Conservation (phyloP, 495 filamentous ascomycete species). For the Annulohypoxylon maeteangense region DNA sequence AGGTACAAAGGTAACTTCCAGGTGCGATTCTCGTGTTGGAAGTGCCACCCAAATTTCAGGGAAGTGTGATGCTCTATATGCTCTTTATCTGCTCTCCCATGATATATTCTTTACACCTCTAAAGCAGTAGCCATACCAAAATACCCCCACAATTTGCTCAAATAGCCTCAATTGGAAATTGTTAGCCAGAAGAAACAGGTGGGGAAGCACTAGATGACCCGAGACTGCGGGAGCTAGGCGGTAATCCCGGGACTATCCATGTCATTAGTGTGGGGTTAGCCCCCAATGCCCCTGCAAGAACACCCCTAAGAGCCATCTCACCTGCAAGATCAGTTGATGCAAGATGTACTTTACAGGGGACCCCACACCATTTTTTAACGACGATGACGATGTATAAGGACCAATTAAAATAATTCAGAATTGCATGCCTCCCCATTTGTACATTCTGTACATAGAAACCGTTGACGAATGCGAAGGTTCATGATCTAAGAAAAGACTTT, state of each 20-base stretch:
- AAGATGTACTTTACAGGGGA: not conserved
- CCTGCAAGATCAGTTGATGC: slow-evolving; percentile 11
- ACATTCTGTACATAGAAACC: not conserved
- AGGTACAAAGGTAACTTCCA: not conserved
- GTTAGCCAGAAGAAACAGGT: slow-evolving; percentile 13
- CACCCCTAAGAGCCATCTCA: not conserved
- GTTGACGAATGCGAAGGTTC: not conserved
- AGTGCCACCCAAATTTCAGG: not conserved
- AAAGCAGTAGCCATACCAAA: not conserved
- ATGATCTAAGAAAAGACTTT: not conserved
- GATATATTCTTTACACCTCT: not conserved
- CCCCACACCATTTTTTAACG: slow-evolving; percentile 11
- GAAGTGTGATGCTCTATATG: not conserved
- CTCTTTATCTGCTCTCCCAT: not conserved
- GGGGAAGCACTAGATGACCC: slow-evolving; percentile 18
- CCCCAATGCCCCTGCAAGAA: slow-evolving; percentile 27
- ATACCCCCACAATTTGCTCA: slow-evolving; percentile 58
- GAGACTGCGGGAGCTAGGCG: slow-evolving; percentile 12
- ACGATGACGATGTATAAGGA: not conserved
- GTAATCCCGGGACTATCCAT: not conserved
- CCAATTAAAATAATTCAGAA: slow-evolving; percentile 11
- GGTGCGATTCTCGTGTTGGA: not conserved
- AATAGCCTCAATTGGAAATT: slow-evolving; percentile 53
- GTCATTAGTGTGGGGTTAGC: slow-evolving; percentile 15
- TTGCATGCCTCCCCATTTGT: not conserved